phyloP scores from a whole-genome alignment of 2,329 filamentous ascomycete genomes.

The Myrmaecium sp. region DNA sequence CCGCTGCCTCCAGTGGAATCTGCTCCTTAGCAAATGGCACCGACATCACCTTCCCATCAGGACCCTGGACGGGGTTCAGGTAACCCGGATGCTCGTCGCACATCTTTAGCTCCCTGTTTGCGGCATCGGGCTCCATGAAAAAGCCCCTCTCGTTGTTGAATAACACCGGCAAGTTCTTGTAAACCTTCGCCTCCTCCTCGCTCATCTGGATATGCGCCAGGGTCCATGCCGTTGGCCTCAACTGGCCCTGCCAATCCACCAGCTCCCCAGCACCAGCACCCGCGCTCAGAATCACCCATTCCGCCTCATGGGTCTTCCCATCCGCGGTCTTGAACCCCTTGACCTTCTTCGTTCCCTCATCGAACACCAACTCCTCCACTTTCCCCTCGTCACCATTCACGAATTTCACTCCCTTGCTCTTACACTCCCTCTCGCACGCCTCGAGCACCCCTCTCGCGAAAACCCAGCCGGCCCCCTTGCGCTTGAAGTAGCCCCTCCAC shows the following conservation, averaged over 20 bases:
- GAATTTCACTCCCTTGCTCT: constrained; percentile 29
- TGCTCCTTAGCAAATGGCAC: constrained; percentile 28
- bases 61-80: constrained; percentile 23
- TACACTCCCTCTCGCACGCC: constrained; percentile 28
- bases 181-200: constrained; percentile 26
- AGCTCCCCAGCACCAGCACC: constrained; percentile 31
- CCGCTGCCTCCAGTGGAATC: constrained; percentile 30
- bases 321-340: constrained; percentile 28
- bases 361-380: constrained; percentile 21
- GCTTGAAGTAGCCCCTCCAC: constrained; percentile 34
- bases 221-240: constrained; percentile 38
- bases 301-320: constrained; percentile 23
- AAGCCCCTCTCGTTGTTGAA: constrained; percentile 33
- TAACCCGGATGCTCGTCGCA: constrained; percentile 43
- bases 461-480: constrained; percentile 34
- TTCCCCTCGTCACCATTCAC: constrained; percentile 25
- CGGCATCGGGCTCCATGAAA: constrained; percentile 33
- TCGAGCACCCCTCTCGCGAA: constrained; percentile 33
- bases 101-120: constrained; percentile 30
- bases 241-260: constrained; percentile 33
- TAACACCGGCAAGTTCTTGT: constrained; percentile 31
- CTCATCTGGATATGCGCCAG: constrained; percentile 34
- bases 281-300: constrained; percentile 30
- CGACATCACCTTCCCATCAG: too few species aligned
- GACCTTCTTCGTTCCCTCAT: constrained; percentile 19